Evolutionary conservation across 441 rosid genomes (phyloP).

Genomic region (Jatropha podagrica): DNA sequence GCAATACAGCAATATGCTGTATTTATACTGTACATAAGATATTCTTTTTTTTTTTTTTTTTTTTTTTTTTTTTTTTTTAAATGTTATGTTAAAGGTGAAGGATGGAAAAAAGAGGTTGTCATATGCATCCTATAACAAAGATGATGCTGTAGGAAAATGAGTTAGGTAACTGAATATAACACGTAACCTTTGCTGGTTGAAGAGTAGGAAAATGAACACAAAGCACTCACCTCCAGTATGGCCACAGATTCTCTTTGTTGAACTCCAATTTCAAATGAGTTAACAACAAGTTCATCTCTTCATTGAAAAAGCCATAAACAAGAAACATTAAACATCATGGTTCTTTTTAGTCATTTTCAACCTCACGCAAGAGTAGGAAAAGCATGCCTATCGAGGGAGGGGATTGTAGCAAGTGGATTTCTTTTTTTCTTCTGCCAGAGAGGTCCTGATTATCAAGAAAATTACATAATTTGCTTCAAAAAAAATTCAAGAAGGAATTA

Average conservation of each 20-base stretch:
- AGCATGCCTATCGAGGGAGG: not conserved
- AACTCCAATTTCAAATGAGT: not conserved
- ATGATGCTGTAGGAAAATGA: constrained; percentile 1
- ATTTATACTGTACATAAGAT: constrained; percentile 2
- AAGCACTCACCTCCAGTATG: not conserved
- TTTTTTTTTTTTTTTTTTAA: too few relatives aligned
- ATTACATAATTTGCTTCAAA: not conserved
- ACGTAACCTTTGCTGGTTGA: constrained; percentile 8
- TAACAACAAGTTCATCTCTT: not conserved
- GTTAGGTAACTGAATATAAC: not conserved
- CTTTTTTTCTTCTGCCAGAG: too few relatives aligned
- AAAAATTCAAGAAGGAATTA: not conserved
- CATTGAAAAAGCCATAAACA: not conserved
- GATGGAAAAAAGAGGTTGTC: too few relatives aligned
- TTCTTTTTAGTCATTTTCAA: not conserved
- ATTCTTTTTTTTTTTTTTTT: not conserved
- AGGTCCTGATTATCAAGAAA: too few relatives aligned
- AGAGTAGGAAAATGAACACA: not conserved
- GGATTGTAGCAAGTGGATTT: too few relatives aligned
- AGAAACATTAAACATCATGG: not conserved
- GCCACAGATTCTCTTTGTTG: constrained; percentile 1
- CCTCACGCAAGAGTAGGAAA: not conserved
- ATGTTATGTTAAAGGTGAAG: too few relatives aligned
- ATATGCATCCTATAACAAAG: too few relatives aligned
- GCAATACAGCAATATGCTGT: not conserved